Evolutionary conservation across 2,329 filamentous ascomycete genomes (phyloP).

Genomic region (Arthroderma sp.): DNA sequence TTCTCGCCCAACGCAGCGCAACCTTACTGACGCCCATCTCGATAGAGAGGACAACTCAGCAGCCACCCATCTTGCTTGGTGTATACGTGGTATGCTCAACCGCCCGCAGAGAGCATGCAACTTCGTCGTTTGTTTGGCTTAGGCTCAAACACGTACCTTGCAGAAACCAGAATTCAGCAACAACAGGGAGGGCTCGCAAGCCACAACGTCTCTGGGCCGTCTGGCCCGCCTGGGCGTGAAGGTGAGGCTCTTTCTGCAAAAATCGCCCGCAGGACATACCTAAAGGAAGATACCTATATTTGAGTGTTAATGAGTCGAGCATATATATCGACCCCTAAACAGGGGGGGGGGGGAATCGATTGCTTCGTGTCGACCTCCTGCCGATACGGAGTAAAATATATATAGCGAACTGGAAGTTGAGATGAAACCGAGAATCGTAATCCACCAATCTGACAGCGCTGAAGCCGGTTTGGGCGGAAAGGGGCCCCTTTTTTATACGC

Average conservation of each 20-base stretch:
- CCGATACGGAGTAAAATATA: not conserved
- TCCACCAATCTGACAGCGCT: not conserved
- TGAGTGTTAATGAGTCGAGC: not conserved
- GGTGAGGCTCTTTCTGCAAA: slow-evolving; percentile 3
- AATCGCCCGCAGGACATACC: not conserved
- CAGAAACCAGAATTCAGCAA: not conserved
- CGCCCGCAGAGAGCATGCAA: not conserved
- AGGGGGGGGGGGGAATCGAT: not conserved
- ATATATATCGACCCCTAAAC: not conserved
- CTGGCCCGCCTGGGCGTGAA: not conserved
- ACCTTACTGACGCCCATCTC: slow-evolving; percentile 1
- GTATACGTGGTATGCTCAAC: slow-evolving; percentile 1
- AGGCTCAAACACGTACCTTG: slow-evolving; percentile 1
- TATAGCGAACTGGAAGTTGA: not conserved
- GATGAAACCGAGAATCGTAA: not conserved
- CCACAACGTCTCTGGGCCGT: not conserved
- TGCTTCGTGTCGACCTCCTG: not conserved
- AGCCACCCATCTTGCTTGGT: not conserved
- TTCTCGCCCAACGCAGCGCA: slow-evolving; percentile 3
- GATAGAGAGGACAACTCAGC: not conserved
- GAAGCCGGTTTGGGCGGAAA: not conserved
- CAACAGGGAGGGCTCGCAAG: not conserved
- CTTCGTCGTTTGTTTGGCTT: slow-evolving; percentile 4
- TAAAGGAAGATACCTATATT: too few relatives aligned
- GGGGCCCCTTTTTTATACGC: not conserved